Evolutionary conservation across 805 yeast species (phyloP), one percentile per base, ranked within the genome.

Genomic region (Pichia exigua): DNA sequence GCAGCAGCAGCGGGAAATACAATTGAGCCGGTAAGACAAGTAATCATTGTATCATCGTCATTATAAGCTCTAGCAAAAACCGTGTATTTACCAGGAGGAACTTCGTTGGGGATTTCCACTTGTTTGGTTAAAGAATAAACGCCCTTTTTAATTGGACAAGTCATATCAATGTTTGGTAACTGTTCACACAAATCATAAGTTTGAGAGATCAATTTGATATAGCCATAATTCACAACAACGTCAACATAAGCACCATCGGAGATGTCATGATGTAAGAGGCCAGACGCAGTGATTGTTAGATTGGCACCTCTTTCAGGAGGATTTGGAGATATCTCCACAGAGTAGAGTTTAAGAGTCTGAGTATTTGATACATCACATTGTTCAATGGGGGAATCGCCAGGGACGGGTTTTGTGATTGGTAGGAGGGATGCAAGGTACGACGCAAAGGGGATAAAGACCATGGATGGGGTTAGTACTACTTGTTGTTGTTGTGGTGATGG

Each of bases 101-200:
- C 95, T 66, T 89, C 94, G 17, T 76, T 73, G 18, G 99, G 99
- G 51, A 94, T 80, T 61, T 83, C 91, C 26, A 94, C 95, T 44
- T 73, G 69, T 67, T 90, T 90, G 26, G 76, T 66, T 50, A 94
- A 71, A 49, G 73, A 70, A 60, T 88, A 84, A 47, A 69, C 65
- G 13, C 98, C 99, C 57, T 79, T 72, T 47, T 73, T 65, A 42
- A 94, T 69, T 1, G 99, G 99, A 67, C 99, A 94, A 53, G 78
- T 76, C 73, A 90, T 70, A 62, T 87, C 96, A 44, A 90, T 91
- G 60, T 90, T 85, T 49, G 81, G 79, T 53, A 90, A 74, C 65
- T 89, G 83, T 58, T 90, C 96, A 69, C 99, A 94, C 55, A 94
- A 73, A 67, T 94, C 98, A 66, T 84, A 87, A n/a, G 95, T 87